Evolutionary conservation across 345 rosid genomes (phyloP).

Genomic region (Melaleuca quinquenervia): DNA sequence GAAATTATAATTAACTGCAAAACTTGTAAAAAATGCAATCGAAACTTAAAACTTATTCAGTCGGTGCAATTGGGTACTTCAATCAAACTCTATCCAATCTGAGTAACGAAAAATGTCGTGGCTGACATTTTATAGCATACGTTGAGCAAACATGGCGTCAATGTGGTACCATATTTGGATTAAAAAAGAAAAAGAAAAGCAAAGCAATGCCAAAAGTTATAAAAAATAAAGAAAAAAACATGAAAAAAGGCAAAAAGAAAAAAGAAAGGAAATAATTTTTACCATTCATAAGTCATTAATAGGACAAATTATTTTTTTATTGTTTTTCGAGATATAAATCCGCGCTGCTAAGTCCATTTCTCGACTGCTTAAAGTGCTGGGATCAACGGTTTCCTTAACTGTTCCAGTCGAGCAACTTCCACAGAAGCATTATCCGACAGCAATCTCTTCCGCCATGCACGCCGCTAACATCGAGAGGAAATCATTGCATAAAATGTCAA

Average conservation of each 20-base stretch:
- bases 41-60: neutral
- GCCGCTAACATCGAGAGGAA: neutral
- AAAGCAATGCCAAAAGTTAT: neutral
- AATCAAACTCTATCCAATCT: rapidly evolving
- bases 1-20: rapidly evolving
- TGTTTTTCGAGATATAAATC: too few species aligned
- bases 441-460: neutral
- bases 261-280: too few species aligned
- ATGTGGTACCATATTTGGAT: neutral
- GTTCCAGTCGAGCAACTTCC: neutral
- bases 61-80: rapidly evolving
- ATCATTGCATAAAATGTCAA: neutral
- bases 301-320: too few species aligned
- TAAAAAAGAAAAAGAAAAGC: too few species aligned
- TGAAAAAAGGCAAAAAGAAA: too few species aligned
- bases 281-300: too few species aligned
- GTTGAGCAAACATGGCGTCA: neutral
- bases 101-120: neutral
- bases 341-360: too few species aligned
- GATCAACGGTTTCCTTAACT: neutral
- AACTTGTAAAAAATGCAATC: rapidly evolving
- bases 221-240: neutral
- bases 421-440: neutral
- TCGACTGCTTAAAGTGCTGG: too few species aligned
- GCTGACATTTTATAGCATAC: neutral